Base-by-base conservation (phyloP, 208 protist genomes). In the Acanthamoeba royreba region DNA sequence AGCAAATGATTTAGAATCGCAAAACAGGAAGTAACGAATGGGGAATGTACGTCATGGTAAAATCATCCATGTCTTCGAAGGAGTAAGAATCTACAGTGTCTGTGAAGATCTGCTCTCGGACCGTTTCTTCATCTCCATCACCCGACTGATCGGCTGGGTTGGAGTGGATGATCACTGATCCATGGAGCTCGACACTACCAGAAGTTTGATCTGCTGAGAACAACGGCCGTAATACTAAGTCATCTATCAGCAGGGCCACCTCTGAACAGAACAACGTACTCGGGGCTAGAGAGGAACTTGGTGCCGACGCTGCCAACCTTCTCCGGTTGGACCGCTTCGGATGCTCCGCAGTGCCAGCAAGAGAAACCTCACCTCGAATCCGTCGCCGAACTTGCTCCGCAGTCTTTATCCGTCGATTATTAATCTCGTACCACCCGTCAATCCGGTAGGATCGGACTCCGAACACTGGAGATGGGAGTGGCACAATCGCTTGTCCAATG, bases 371-470 rank as follows among this genome's bases (percentile, higher is more conserved):
- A 19, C 72, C 72, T 19, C 72, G 43, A 7, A 83, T 83, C 5
- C 72, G 72, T 2, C 72, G 72, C 7, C 72, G 72, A 8, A 83
- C 38, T n/a, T 52, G 72, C 43, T 40, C 52, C 43, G 19, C 72
- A 0, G 72, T 43, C 42, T 83, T 83, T 38, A 47, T 22, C 43
- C 72, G 72, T 22, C 72, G 72, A 31, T 83, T 43, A 43, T 53
- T n/a, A 7, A 83, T 38, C 72, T 83, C 72, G 72, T 83, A 83
- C 72, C 72, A 83, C 43, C 72, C 72, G 72, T 83, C 72, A 43
- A 83, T 83, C n/a, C 72, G 72, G n/a, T 83, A 83, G 17, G 72
- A 83, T n/a, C 72, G 72, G 25, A 47, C 72, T 22, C 72, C 72
- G 72, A 38, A n/a, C 42, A 35, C 42, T 38, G 38, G 72, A 19